Base-by-base conservation (phyloP, 139 green algal species). In the Picochlorum sp. region DNA sequence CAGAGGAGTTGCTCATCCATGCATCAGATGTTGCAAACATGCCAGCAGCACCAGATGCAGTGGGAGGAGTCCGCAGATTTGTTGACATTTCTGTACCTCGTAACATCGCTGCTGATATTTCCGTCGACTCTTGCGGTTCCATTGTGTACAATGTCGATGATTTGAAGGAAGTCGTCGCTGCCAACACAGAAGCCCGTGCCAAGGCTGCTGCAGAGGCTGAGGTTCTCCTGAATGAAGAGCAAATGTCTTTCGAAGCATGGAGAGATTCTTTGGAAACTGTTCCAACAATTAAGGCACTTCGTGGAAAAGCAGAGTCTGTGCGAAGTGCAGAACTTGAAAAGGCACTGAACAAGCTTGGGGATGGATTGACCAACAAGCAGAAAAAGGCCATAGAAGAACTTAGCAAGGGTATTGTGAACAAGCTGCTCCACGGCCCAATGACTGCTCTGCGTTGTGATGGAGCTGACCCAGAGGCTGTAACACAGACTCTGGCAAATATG, bases 71-170 rank as follows among this genome's bases (percentile, higher is more conserved):
- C 71, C 87, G 94, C 21, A 85, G 93, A 26, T 97, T 98, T 63
- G 72, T 99, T 3, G 94, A 99, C 81, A 99, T 99, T 66, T 89
- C 80, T 4, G 94, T 99, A 62, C 94, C 94, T 1, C 82, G 94
- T 62, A 99, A 99, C 81, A 90, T 99, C 34, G 87, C 77, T 1
- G 65, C 81, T 30, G 78, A 87, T 61, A 79, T 99, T 49, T 88
- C 76, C 28, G 34, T 20, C 14, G 81, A 90, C 65, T 64, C 86
- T 14, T 68, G 77, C 26, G 44, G 54, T 9, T 74, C 80, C n/a
- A 79, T 85, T 47, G 90, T 97, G 34, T 99, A 95, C 87, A 99
- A 99, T 76, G 94, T 99, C 32, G 94, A 99, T 64, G 94, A 99
- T 83, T 74, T 99, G 26, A 95, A 95, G 80, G 94, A 97, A 82